phyloP scores from a whole-genome alignment of 495 filamentous ascomycete genomes.

The Aspergillus diversus region DNA sequence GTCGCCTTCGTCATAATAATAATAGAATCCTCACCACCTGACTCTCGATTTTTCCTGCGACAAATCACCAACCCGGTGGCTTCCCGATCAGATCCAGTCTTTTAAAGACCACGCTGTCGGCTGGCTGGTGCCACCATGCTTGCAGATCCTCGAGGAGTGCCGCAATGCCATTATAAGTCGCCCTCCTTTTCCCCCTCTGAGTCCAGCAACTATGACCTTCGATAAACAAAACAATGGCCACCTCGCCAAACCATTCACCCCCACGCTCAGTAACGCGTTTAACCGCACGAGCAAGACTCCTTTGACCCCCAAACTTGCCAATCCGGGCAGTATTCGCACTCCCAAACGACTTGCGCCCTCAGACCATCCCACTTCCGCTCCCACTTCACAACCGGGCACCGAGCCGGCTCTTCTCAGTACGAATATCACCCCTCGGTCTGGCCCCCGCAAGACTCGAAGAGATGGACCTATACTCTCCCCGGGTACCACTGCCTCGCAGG shows the following conservation, averaged over 20 bases:
- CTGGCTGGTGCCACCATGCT: slow-evolving; percentile 46
- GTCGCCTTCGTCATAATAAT: slow-evolving; percentile 4
- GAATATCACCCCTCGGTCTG: slow-evolving; percentile 76
- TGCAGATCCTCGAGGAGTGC: slow-evolving; percentile 32
- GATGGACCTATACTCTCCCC: slow-evolving; percentile 67
- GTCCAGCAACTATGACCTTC: slow-evolving; percentile 50
- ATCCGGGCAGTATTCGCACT: slow-evolving; percentile 37
- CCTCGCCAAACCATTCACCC: slow-evolving; percentile 53
- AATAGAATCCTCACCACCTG: slow-evolving; percentile 5
- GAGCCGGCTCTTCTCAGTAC: slow-evolving; percentile 58
- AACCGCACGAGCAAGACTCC: slow-evolving; percentile 45
- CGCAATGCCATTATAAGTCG: slow-evolving; percentile 50
- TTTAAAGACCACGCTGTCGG: slow-evolving; percentile 8
- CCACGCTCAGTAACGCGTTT: slow-evolving; percentile 52
- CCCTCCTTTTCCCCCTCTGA: slow-evolving; percentile 34
- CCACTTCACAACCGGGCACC: slow-evolving; percentile 41
- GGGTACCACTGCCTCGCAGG: slow-evolving; percentile 51
- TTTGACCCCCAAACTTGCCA: slow-evolving; percentile 56
- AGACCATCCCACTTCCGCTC: slow-evolving; percentile 34
- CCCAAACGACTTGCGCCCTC: slow-evolving; percentile 42
- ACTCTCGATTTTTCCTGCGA: slow-evolving; percentile 3
- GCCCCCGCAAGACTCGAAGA: slow-evolving; percentile 64
- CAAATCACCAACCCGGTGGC: not conserved
- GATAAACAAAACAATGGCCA: slow-evolving; percentile 55
- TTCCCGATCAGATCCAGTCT: not conserved